A percentile compares a stretch with the other conserved stretches of the same genome.
Conservation (phyloP, 768 basidiomycete species). For the Mycena vitilis region DNA sequence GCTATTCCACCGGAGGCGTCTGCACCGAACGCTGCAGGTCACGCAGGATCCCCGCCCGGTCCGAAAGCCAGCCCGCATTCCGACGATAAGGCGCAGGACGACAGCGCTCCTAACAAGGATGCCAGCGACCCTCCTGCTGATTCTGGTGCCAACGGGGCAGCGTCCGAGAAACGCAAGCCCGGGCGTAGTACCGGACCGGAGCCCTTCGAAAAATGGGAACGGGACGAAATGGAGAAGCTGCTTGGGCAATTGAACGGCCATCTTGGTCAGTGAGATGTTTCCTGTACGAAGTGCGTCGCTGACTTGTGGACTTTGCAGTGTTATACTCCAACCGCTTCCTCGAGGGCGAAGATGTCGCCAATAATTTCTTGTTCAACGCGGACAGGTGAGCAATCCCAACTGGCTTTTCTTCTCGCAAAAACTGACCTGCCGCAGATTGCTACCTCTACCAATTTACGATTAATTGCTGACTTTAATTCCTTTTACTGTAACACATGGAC, state of each 20-base stretch:
- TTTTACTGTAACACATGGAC: no score
- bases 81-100: constrained; percentile 40
- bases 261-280: constrained; percentile 67
- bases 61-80: constrained; percentile 28
- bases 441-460: constrained; percentile 82
- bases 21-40: constrained; percentile 32
- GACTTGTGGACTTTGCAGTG: constrained; percentile 59
- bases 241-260: constrained; percentile 85
- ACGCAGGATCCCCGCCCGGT: constrained; percentile 20
- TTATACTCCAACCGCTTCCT: constrained; percentile 87
- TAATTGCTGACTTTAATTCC: constrained; percentile 40
- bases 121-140: constrained; percentile 43
- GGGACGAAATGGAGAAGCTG: constrained; percentile 90
- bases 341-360: constrained; percentile 91
- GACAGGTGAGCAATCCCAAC: constrained; percentile 65
- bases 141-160: constrained; percentile 42
- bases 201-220: constrained; percentile 85
- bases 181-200: constrained; percentile 60
- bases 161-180: constrained; percentile 52
- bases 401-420: background rate
- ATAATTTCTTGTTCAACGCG: constrained; percentile 94
- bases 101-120: constrained; percentile 46
- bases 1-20: constrained; percentile 43
- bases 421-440: constrained; percentile 54
- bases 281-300: constrained; percentile 3